phyloP scores from a whole-genome alignment of 2,329 filamentous ascomycete species.

The Conoideocrella luteorostrata region DNA sequence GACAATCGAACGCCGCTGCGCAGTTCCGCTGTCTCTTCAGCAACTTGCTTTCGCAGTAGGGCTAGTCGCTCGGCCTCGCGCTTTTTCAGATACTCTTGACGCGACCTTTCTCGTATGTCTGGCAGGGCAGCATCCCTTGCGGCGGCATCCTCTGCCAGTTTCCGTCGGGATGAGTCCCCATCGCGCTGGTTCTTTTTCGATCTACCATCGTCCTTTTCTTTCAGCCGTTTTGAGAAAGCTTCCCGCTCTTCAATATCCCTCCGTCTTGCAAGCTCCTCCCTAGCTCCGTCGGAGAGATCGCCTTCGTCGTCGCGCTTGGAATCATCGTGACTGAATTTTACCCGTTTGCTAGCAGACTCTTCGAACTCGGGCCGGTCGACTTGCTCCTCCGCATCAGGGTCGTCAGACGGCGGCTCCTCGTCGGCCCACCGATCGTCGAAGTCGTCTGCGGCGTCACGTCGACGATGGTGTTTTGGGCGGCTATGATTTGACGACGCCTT shows the following conservation, averaged over 20 bases:
- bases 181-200: slow-evolving; percentile 61
- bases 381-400: slow-evolving; percentile 26
- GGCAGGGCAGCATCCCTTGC: slow-evolving; percentile 66
- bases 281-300: slow-evolving; percentile 51
- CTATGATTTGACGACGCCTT: slow-evolving; percentile 18
- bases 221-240: slow-evolving; percentile 71
- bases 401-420: slow-evolving; percentile 52
- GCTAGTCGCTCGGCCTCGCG: slow-evolving; percentile 79
- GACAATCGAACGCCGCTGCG: slow-evolving; percentile 69
- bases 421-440: slow-evolving; percentile 80
- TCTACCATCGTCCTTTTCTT: slow-evolving; percentile 62
- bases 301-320: slow-evolving; percentile 30
- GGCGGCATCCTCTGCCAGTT: slow-evolving; percentile 46
- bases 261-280: slow-evolving; percentile 50
- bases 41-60: slow-evolving; percentile 82
- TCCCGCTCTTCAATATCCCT: slow-evolving; percentile 70
- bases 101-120: slow-evolving; percentile 74
- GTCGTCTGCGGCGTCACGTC: slow-evolving; percentile 37
- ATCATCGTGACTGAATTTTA: slow-evolving; percentile 56
- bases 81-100: slow-evolving; percentile 92
- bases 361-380: slow-evolving; percentile 53
- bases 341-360: slow-evolving; percentile 65
- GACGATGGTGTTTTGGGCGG: slow-evolving; percentile 36
- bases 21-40: slow-evolving; percentile 78
- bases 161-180: slow-evolving; percentile 51